Evolutionary conservation across 148 eudicot species (phyloP).

Genomic region (Rhododendron molle): DNA sequence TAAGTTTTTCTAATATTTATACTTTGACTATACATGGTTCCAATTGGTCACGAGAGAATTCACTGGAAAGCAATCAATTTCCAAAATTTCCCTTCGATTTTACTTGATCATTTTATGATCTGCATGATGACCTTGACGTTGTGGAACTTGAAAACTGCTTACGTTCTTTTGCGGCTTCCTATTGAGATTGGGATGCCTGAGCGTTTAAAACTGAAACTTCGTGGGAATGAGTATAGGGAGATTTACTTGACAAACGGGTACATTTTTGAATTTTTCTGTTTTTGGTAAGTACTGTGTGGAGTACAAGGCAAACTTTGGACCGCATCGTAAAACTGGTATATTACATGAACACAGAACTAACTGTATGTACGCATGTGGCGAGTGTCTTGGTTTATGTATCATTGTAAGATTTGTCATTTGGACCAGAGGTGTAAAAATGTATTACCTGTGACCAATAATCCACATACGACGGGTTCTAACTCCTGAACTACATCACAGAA

Average conservation of each 20-base stretch:
- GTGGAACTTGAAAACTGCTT: neutral
- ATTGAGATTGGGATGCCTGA: neutral
- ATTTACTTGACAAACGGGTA: neutral
- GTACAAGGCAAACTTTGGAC: neutral
- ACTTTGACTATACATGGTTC: neutral
- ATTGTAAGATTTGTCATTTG: neutral
- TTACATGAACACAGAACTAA: neutral
- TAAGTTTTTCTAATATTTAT: neutral
- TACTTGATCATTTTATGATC: neutral
- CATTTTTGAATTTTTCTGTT: neutral
- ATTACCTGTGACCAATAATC: neutral
- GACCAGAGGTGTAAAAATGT: neutral
- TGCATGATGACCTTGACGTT: neutral
- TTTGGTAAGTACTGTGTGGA: neutral
- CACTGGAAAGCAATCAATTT: neutral
- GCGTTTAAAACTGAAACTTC: neutral
- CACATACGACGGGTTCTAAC: conserved; percentile 15
- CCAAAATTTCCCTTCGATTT: neutral
- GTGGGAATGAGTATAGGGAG: neutral
- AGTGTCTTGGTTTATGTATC: neutral
- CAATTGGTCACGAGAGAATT: neutral
- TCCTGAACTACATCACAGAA: conserved; percentile 39
- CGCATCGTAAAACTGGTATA: neutral
- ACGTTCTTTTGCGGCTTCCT: neutral
- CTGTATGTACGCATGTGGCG: neutral